Evolutionary conservation across 306 rosid genomes (phyloP), one percentile per base, ranked within the genome.

Genomic region (Vicia villosa): DNA sequence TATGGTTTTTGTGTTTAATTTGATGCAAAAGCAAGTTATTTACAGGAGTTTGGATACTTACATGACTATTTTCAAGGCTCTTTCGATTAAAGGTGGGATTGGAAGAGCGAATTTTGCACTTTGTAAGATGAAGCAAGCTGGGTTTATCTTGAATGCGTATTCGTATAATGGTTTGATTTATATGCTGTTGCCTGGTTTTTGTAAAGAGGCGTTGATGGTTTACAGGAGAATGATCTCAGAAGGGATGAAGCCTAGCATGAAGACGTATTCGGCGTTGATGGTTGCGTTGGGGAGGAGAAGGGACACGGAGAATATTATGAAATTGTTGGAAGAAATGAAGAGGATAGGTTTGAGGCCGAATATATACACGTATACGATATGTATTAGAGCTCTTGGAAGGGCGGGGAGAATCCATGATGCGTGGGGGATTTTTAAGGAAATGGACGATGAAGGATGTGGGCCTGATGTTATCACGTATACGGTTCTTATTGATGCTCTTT

Each of bases 381-480:
- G 98, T 79, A 94, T 94, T 49, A 85, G 97, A 73, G 97, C 78
- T 5, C 96, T 94, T 20, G 98, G 97, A 21, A 88, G 86, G 77
- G 96, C 89, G 0, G 97, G 98, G 72, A 90, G 79, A 70, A 86
- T 87, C 47, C 86, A 90, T 15, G 96, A 87, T 76, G 96, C 97
- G 0, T 86, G 76, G 79, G 85, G 54, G 41, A 76, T 93, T 74
- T 80, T 93, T 50, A 88, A 83, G 83, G 80, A 86, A 78, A 90
- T 93, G 98, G 92, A 90, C 7, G 85, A 87, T 3, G 96, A 85
- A 78, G 96, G 96, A 59, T 93, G 96, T 21, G 85, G 94, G 38
- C 94, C 98, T 20, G 97, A 90, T 81, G 97, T 88, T 74, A 69
- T 93, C 82, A 93, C 98, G 67, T 93, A 85, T 49, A 90, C 98